Evolutionary conservation across 148 eudicot species (phyloP).

Genomic region (Amaranthus hypochondriacus): DNA sequence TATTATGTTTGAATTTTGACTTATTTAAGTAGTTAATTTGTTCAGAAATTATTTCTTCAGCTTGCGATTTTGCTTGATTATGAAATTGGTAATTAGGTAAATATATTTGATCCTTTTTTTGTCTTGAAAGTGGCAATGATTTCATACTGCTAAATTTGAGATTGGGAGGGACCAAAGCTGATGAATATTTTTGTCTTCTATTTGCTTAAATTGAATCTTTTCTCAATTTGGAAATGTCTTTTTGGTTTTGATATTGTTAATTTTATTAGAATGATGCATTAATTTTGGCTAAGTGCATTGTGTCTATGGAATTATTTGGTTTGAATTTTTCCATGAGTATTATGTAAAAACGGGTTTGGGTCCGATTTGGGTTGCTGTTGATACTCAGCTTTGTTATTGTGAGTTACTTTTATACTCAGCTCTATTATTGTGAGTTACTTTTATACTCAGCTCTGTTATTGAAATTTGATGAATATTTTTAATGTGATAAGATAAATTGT

Average conservation of each 20-base stretch:
- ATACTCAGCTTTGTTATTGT: too few relatives aligned
- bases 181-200: too few relatives aligned
- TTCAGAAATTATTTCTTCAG: background rate
- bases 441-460: too few relatives aligned
- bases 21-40: background rate
- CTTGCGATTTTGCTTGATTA: background rate
- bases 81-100: background rate
- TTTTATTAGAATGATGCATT: background rate
- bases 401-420: too few relatives aligned
- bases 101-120: background rate
- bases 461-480: too few relatives aligned
- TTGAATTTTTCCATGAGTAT: too few relatives aligned
- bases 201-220: background rate
- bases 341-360: too few relatives aligned
- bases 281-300: constrained; percentile 4
- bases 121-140: background rate
- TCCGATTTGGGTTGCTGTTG: too few relatives aligned
- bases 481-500: too few relatives aligned
- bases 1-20: background rate
- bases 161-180: constrained; percentile 6
- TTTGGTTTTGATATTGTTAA: background rate
- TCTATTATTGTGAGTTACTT: too few relatives aligned
- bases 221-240: too few relatives aligned
- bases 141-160: background rate
- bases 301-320: background rate